These are phyloP conservation scores for Candida pseudoviswanathii DNA, from an alignment of 1,139 yeast species.

Conservation along the genomic window DNA sequence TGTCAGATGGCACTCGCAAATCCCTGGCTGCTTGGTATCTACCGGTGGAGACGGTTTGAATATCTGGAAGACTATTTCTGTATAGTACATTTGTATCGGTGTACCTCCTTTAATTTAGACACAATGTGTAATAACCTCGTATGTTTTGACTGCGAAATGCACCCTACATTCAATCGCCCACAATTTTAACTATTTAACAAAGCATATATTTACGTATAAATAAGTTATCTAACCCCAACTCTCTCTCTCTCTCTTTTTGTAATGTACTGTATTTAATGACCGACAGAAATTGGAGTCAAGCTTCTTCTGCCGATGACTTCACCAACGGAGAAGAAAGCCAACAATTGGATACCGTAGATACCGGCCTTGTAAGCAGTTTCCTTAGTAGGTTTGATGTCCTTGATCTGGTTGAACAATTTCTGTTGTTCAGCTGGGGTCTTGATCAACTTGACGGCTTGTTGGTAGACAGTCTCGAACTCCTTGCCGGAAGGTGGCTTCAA, in stretches of 20 bases:
- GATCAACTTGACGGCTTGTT: conserved; percentile 42
- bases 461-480: conserved; percentile 80
- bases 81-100: conserved; percentile 31
- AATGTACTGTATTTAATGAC: background rate
- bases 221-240: background rate
- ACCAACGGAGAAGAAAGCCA: conserved; percentile 92
- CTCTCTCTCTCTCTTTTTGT: too few species aligned
- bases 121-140: background rate
- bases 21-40: conserved; percentile 92
- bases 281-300: conserved; percentile 25
- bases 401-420: conserved; percentile 46
- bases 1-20: conserved; percentile 96
- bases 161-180: background rate
- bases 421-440: conserved; percentile 47
- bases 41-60: conserved; percentile 96
- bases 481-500: conserved; percentile 85
- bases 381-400: conserved; percentile 53
- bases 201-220: conserved; percentile 1
- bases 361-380: conserved; percentile 67
- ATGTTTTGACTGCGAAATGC: background rate
- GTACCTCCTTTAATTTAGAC: background rate
- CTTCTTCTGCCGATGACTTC: conserved; percentile 97
- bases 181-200: background rate
- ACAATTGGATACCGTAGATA: conserved; percentile 77
- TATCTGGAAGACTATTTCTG: conserved; percentile 95